A percentile compares a stretch with the other conserved stretches of the same genome.
phyloP scores from a whole-genome alignment of 345 rosid species.

The Litchi chinensis region DNA sequence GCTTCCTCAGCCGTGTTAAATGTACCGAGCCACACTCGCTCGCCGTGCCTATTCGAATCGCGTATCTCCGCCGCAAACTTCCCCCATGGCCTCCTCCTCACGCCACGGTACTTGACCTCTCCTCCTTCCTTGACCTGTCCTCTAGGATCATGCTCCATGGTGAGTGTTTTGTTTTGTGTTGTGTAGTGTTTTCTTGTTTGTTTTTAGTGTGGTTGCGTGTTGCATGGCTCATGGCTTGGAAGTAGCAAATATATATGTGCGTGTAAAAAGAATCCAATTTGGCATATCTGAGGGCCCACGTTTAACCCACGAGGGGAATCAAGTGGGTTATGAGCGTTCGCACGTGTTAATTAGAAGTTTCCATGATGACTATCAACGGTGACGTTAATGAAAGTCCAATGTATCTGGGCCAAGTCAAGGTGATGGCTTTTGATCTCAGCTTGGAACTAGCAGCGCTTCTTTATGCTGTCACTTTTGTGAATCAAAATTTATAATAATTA shows the following conservation, averaged over 20 bases:
- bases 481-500: neutral
- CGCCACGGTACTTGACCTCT: constrained; percentile 66
- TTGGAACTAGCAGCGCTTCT: neutral
- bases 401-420: constrained; percentile 53
- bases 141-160: constrained; percentile 34
- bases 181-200: neutral
- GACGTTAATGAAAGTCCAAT: constrained; percentile 29
- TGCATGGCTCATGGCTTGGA: constrained; percentile 36
- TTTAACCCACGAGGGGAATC: constrained; percentile 25
- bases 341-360: constrained; percentile 34
- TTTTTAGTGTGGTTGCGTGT: neutral
- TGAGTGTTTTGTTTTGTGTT: neutral
- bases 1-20: constrained; percentile 90
- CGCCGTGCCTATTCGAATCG: constrained; percentile 70
- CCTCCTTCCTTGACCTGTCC: constrained; percentile 22
- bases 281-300: constrained; percentile 21
- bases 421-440: constrained; percentile 42
- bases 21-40: constrained; percentile 91
- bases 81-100: constrained; percentile 89
- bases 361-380: neutral
- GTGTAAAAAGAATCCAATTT: constrained; percentile 11
- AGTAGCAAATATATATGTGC: constrained; percentile 22
- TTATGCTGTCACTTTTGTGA: constrained; percentile 10
- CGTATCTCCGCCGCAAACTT: constrained; percentile 93
- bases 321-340: neutral